These are phyloP conservation scores for Cyanodermella asteris DNA, from an alignment of 2,329 filamentous ascomycete species.

Conservation along the genomic window DNA sequence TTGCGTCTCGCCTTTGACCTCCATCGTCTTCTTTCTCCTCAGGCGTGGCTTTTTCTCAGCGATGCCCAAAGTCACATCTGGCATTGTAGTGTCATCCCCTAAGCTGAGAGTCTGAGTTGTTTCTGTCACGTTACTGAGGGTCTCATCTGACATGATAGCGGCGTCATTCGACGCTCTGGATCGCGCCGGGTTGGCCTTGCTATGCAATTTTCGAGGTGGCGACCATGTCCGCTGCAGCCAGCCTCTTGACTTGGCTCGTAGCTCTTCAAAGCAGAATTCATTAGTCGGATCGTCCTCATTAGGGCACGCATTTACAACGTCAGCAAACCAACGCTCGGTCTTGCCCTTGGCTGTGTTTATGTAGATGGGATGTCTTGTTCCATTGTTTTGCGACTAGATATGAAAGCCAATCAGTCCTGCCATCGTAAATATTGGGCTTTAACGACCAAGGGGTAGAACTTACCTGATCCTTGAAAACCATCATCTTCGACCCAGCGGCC, in stretches of 20 bases:
- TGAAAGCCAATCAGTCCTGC: slow-evolving; percentile 75
- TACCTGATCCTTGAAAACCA: slow-evolving; percentile 92
- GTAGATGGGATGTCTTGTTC: slow-evolving; percentile 17
- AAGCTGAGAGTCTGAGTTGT: slow-evolving; percentile 6
- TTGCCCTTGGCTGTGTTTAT: slow-evolving; percentile 65
- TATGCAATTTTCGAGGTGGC: too few species aligned
- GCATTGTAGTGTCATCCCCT: slow-evolving; percentile 9
- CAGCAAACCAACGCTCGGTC: slow-evolving; percentile 68
- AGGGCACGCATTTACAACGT: slow-evolving; percentile 69
- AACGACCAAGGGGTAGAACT: slow-evolving; percentile 27
- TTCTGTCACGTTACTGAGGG: too few species aligned
- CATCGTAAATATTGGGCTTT: slow-evolving; percentile 58
- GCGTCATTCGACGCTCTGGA: too few species aligned
- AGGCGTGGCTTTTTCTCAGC: slow-evolving; percentile 20
- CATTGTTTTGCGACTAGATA: slow-evolving; percentile 27
- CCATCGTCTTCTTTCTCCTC: slow-evolving; percentile 61
- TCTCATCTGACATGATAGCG: too few species aligned
- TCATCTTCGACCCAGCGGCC: slow-evolving; percentile 61
- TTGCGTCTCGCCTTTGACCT: slow-evolving; percentile 69
- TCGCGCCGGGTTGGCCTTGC: too few species aligned
- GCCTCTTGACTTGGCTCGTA: slow-evolving; percentile 58
- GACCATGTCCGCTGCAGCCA: slow-evolving; percentile 35
- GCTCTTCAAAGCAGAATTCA: slow-evolving; percentile 79
- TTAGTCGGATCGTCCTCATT: slow-evolving; percentile 45
- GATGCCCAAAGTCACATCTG: slow-evolving; percentile 9